Evolutionary conservation across 176 grass and related monocot species (phyloP), one percentile per base, ranked within the genome.

Genomic region (Oryza brachyantha): DNA sequence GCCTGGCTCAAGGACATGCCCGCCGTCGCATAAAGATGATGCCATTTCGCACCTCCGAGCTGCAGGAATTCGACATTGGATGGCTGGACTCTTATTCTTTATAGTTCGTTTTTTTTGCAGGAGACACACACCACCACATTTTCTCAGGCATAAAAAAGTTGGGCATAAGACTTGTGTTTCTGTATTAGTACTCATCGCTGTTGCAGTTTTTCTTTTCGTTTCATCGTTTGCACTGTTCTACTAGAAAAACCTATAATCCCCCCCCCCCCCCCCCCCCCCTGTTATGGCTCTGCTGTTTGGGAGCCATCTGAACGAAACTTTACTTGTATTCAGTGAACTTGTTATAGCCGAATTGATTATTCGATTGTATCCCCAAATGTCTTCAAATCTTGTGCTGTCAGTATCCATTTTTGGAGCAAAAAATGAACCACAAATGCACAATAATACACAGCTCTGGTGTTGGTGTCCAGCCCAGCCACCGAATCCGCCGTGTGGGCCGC

Each of bases 1-100:
- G 76, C 72, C 2, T 97, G 90, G 90, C 84, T 97, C 41, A 97
- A 97, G 90, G 93, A 97, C 82, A 88, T 97, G 85, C 93, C 93
- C 6, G 93, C 93, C 3, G 87, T 97, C 5, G 88, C 82, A 22
- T 96, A 88, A 88, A 92, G 46, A 55, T 57, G 46, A 1, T 46
- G 1, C 3, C 16, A 8, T 19, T 37, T 52, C 38, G 24, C 10
- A 10, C 3, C 13, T 4, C 25, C 8, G 61, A 46, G 62, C 61
- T 60, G 26, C 61, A 70, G 79, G 63, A 24, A 24, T 42, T 63
- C 63, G 65, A 45, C 28, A 21, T 76, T 16, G 70, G 80, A 25
- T 57, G 55, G 61, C 85, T 90, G 84, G 92, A 4, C 73, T 68
- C 10, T 24, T n/a, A 90, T 96, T 96, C 84, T 92, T 96, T 92